Evolutionary conservation across 2,329 filamentous ascomycete species (phyloP), one percentile per base, ranked within the genome.

Genomic region (Colletotrichum tamarilloi): DNA sequence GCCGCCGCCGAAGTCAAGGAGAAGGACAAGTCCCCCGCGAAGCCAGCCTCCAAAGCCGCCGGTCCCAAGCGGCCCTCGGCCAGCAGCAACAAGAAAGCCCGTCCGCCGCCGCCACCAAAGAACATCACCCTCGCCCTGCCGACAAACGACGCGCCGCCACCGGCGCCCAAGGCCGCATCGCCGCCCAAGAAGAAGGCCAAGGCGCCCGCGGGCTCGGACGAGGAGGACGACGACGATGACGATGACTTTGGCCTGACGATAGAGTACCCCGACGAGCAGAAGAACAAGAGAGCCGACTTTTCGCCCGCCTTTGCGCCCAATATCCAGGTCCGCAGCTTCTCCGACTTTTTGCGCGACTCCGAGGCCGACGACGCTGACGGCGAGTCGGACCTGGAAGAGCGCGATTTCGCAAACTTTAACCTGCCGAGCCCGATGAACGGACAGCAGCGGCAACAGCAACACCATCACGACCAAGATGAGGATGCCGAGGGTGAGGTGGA

Each of bases 161-260:
- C 79, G 5, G 67, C 75, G 7, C 67, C 76, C 2, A 67, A 74
- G 32, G 62, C 73, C 16, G 28, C 71, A 14, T 26, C 52, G 14
- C 67, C 73, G 12, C 28, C 67, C 16, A 70, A 77, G 52, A 77
- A 77, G 77, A 79, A 74, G 76, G 78, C 81, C 63, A 78, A 80
- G 74, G 81, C 82, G 58, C 75, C 81, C 26, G 81, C 77, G 22
- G 82, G 81, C 5, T 85, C 87, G 1, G 86, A 89, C 7, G 86
- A 87, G 2, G 88, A 89, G 0, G 86, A 88, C 8, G 88, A 88
- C 4, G 86, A 87, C 22, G 85, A 87, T 14, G 88, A 90, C 56
- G 89, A 88, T 28, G 90, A 90, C 63, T 87, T 87, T 59, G 87
- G 87, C 30, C 83, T 92, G 42, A 86, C 87, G 30, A 85, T 92